These are phyloP conservation scores for Geopyxis carbonaria DNA, from an alignment of 495 filamentous ascomycete species.

Conservation along the genomic window DNA sequence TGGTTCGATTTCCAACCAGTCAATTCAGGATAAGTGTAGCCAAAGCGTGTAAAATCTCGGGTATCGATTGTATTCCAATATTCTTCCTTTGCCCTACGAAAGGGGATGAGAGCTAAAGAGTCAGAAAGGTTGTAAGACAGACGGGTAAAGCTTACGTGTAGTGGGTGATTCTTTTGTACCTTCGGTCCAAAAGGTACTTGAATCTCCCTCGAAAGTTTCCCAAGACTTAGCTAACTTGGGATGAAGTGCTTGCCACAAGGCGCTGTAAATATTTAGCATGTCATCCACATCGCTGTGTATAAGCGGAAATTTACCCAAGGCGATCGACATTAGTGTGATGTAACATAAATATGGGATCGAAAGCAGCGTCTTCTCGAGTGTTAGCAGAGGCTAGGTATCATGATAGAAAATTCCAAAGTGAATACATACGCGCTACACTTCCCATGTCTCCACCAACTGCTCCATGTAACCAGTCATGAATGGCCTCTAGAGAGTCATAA, in stretches of 20 bases:
- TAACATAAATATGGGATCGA: constrained; percentile 60
- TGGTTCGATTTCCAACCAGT: constrained; percentile 28
- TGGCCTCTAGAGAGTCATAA: constrained; percentile 21
- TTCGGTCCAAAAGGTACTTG: not conserved
- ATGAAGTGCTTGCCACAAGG: no score
- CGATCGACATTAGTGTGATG: constrained; percentile 53
- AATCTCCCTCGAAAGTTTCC: not conserved
- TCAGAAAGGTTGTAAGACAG: not conserved
- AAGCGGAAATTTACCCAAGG: no score
- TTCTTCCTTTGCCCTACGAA: constrained; percentile 26
- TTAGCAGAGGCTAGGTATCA: not conserved
- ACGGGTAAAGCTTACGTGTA: constrained; percentile 9
- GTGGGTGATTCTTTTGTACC: constrained; percentile 2
- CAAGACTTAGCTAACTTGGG: not conserved
- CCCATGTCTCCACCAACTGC: constrained; percentile 16
- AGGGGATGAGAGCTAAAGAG: constrained; percentile 24
- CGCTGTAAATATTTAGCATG: no score
- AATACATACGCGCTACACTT: not conserved
- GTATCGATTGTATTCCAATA: constrained; percentile 24
- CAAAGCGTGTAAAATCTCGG: constrained; percentile 26
- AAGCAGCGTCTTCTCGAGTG: constrained; percentile 17
- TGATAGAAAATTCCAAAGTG: not conserved
- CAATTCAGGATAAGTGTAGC: constrained; percentile 36
- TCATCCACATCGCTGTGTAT: no score
- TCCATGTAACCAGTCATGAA: constrained; percentile 17